Conservation (phyloP, 2,329 filamentous ascomycete species). For the Dactylellina haptotyla region DNA sequence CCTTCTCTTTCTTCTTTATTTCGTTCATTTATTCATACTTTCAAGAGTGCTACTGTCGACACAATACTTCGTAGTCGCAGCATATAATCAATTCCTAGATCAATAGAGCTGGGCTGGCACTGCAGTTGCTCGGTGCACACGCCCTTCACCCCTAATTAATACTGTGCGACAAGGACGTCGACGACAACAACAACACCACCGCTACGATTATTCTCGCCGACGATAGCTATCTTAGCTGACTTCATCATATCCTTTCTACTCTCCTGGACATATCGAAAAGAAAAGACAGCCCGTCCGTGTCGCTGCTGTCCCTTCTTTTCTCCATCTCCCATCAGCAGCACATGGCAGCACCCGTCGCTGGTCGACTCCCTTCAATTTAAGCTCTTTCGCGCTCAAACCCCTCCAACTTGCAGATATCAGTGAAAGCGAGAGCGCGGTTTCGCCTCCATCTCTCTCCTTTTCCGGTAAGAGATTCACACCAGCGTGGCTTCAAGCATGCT, state of each 20-base stretch:
- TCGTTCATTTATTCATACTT: conserved; percentile 2
- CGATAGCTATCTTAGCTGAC: too few relatives aligned
- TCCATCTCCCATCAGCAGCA: neutral
- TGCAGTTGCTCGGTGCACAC: conserved; percentile 3
- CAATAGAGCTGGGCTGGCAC: neutral
- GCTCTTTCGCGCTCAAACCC: conserved; percentile 28
- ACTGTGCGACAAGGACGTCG: neutral
- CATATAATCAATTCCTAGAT: neutral
- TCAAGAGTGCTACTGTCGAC: too few relatives aligned
- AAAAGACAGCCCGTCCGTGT: neutral
- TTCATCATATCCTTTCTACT: neutral
- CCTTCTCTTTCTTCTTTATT: neutral
- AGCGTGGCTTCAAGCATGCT: conserved; percentile 22
- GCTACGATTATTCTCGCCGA: neutral
- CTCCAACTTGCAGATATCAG: neutral
- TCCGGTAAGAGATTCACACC: conserved; percentile 12
- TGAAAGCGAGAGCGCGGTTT: conserved; percentile 1
- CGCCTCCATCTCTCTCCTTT: conserved; percentile 3
- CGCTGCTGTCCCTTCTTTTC: neutral
- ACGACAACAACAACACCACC: neutral
- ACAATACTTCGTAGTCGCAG: conserved; percentile 4
- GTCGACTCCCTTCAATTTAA: conserved; percentile 36
- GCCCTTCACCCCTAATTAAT: conserved; percentile 26
- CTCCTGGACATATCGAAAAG: neutral
- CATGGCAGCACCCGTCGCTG: conserved; percentile 10